Evolutionary conservation across 2,329 filamentous ascomycete genomes (phyloP).

Genomic region (Ophiostoma piceae): DNA sequence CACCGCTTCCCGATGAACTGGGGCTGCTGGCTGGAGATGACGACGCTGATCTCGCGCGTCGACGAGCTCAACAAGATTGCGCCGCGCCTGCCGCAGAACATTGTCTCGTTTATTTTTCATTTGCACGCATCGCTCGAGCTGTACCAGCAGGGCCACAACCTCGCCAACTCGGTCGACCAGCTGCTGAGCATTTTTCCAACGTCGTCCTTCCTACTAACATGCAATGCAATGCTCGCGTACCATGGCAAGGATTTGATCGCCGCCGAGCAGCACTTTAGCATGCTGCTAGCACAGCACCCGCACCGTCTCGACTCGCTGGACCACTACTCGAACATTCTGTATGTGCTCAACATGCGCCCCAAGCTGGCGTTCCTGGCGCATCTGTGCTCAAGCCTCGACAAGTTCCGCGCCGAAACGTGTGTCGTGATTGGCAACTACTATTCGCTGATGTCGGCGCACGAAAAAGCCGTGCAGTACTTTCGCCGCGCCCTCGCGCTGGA

Average conservation of each 20-base stretch:
- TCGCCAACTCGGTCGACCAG: conserved; percentile 69
- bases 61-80: conserved; percentile 77
- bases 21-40: conserved; percentile 94
- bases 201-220: conserved; percentile 85
- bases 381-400: conserved; percentile 83
- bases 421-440: conserved; percentile 98
- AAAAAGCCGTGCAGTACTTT: conserved; percentile 98
- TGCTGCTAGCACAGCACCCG: conserved; percentile 69
- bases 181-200: conserved; percentile 79
- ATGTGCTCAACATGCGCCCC: conserved; percentile 80
- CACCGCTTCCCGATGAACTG: conserved; percentile 92
- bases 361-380: conserved; percentile 91
- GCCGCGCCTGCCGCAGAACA: conserved; percentile 74
- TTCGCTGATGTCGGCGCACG: conserved; percentile 85
- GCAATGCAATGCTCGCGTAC: conserved; percentile 81
- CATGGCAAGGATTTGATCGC: conserved; percentile 77
- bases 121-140: conserved; percentile 86
- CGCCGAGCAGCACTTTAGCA: conserved; percentile 65
- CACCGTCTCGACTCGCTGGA: conserved; percentile 82
- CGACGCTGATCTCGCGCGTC: conserved; percentile 67
- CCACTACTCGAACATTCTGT: conserved; percentile 95
- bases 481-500: conserved; percentile 86
- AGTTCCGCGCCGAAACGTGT: conserved; percentile 93
- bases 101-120: conserved; percentile 92
- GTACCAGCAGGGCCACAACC: conserved; percentile 73